Conservation (phyloP, 257 asterid genomes). For the Rauvolfia tetraphylla region DNA sequence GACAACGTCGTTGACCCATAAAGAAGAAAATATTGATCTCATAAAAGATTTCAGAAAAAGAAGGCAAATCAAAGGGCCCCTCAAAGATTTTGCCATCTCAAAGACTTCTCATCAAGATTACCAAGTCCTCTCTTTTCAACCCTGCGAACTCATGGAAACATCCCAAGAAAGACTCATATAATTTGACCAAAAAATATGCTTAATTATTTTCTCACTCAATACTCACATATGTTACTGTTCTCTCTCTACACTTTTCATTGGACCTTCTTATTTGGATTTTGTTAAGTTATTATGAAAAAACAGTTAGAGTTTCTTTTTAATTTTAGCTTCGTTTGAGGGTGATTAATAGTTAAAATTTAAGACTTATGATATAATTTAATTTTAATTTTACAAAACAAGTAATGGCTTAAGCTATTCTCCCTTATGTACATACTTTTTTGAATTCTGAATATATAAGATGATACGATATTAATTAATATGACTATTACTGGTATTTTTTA, state of each 20-base stretch:
- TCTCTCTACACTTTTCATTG: background rate
- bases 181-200: conserved; percentile 1
- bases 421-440: too few species aligned
- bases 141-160: conserved; percentile 7
- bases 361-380: too few species aligned
- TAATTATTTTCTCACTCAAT: background rate
- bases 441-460: too few species aligned
- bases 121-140: conserved; percentile 12
- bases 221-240: too few species aligned
- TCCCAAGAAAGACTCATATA: background rate
- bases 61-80: conserved; percentile 17
- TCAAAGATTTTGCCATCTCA: conserved; percentile 18
- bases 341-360: too few species aligned
- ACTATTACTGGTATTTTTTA: too few species aligned
- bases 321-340: background rate
- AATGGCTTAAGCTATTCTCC: too few species aligned
- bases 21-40: conserved; percentile 7
- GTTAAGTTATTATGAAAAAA: too few species aligned
- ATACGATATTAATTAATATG: too few species aligned
- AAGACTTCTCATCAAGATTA: background rate
- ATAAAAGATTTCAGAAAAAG: conserved; percentile 16
- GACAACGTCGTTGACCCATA: conserved; percentile 27
- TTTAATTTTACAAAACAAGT: background rate
- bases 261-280: background rate
- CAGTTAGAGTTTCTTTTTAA: too few species aligned